Evolutionary conservation across 495 filamentous ascomycete genomes (phyloP).

Genomic region (Collariella sp.): DNA sequence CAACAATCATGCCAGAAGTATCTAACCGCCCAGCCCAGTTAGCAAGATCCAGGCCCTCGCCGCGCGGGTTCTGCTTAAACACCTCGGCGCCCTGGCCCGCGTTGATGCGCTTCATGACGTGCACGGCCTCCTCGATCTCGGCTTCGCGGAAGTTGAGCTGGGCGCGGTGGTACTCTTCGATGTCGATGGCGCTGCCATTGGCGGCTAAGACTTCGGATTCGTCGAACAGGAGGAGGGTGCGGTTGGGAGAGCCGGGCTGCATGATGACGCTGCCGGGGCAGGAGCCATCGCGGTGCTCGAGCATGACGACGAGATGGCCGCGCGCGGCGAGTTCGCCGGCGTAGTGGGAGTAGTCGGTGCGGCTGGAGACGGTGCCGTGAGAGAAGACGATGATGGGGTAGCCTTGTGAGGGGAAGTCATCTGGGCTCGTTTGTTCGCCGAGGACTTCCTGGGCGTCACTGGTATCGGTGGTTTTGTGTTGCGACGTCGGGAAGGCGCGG

Average conservation of each 20-base stretch:
- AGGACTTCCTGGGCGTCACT: conserved; percentile 14
- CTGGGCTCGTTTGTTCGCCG: conserved; percentile 5
- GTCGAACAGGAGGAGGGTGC: conserved; percentile 24
- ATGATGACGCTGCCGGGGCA: conserved; percentile 40
- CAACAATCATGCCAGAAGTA: conserved; percentile 35
- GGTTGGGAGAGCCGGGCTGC: conserved; percentile 18
- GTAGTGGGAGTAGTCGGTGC: conserved; percentile 46
- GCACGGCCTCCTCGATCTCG: conserved; percentile 44
- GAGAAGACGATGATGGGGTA: conserved; percentile 46
- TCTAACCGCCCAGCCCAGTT: conserved; percentile 32
- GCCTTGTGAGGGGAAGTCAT: neutral
- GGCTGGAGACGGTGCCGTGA: conserved; percentile 44
- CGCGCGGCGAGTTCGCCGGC: conserved; percentile 46
- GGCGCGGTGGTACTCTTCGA: conserved; percentile 34
- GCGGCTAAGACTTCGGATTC: conserved; percentile 22
- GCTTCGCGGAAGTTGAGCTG: conserved; percentile 46
- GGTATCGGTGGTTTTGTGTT: conserved; percentile 8
- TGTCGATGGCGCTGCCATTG: conserved; percentile 15
- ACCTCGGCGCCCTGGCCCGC: conserved; percentile 31
- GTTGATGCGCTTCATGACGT: conserved; percentile 37
- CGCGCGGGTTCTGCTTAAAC: conserved; percentile 26
- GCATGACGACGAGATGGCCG: conserved; percentile 42
- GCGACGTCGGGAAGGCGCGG: conserved; percentile 18
- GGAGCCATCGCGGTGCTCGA: conserved; percentile 49
- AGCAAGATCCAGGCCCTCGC: conserved; percentile 24